These are phyloP conservation scores for Jacaranda copaia DNA, from an alignment of 257 asterid genomes.

Conservation along the genomic window DNA sequence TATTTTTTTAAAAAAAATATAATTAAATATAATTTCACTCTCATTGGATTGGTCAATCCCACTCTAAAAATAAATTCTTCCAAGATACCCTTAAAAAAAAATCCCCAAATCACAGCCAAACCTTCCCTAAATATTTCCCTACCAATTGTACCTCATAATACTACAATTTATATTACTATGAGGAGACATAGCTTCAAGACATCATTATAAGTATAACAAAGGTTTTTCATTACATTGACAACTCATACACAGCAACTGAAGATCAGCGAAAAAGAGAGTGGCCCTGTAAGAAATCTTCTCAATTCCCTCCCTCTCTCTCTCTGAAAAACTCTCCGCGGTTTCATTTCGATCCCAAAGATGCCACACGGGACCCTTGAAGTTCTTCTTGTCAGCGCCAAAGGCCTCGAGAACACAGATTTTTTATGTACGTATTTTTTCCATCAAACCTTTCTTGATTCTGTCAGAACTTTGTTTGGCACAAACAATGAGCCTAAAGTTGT, in stretches of 20 bases:
- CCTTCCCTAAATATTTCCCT: too few relatives aligned
- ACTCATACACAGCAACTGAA: not conserved
- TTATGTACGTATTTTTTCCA: slow-evolving; percentile 48
- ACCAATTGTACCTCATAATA: too few relatives aligned
- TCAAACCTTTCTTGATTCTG: not conserved
- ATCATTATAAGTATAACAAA: too few relatives aligned
- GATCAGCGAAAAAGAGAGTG: not conserved
- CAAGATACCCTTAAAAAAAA: too few relatives aligned
- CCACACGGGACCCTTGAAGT: slow-evolving; percentile 82
- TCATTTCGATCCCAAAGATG: slow-evolving; percentile 48
- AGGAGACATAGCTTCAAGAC: too few relatives aligned
- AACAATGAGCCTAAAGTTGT: not conserved
- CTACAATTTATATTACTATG: too few relatives aligned
- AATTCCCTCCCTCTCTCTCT: slow-evolving; percentile 2
- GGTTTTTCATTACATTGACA: too few relatives aligned
- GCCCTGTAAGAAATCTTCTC: not conserved
- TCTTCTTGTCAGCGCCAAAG: slow-evolving; percentile 75
- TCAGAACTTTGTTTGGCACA: not conserved
- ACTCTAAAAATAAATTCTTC: too few relatives aligned
- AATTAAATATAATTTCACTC: too few relatives aligned
- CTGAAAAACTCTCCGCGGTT: slow-evolving; percentile 16
- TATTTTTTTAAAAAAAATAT: too few relatives aligned
- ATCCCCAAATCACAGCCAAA: too few relatives aligned
- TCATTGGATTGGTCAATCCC: too few relatives aligned
- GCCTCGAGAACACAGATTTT: slow-evolving; percentile 66